phyloP scores from a whole-genome alignment of 73 alveolate genomes.

The Paramecium caudatum region DNA sequence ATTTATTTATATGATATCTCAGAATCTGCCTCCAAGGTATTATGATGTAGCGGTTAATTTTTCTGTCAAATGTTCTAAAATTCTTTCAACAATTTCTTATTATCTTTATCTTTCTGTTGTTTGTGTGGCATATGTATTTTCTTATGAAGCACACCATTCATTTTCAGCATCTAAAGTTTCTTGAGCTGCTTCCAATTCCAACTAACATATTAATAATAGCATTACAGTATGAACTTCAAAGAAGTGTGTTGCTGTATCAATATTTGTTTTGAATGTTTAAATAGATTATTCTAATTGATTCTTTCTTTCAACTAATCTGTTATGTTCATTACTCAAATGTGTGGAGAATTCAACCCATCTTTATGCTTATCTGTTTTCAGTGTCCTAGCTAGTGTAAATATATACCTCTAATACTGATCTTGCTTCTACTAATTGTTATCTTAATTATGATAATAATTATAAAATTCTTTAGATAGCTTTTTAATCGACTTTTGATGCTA shows the following conservation, averaged over 20 bases:
- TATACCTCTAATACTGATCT: conserved; percentile 39
- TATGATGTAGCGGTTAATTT: conserved; percentile 71
- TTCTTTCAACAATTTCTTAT: conserved; percentile 53
- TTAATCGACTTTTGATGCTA: conserved; percentile 63
- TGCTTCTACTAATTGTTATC: conserved; percentile 59
- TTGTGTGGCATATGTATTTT: not conserved
- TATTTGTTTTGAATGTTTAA: conserved; percentile 51
- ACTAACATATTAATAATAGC: not conserved
- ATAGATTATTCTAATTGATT: conserved; percentile 62
- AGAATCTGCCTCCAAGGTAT: conserved; percentile 71
- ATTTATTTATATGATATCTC: conserved; percentile 52
- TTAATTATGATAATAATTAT: conserved; percentile 23
- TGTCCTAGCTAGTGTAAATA: not conserved
- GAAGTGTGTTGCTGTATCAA: conserved; percentile 64
- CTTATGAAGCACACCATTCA: conserved; percentile 62
- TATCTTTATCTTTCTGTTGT: conserved; percentile 49
- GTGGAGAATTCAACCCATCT: conserved; percentile 68
- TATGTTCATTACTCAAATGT: conserved; percentile 68
- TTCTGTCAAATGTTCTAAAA: conserved; percentile 56
- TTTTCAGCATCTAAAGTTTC: conserved; percentile 61
- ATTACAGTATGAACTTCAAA: conserved; percentile 69
- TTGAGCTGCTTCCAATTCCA: conserved; percentile 58
- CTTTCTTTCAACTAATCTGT: conserved; percentile 70
- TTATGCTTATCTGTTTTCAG: conserved; percentile 70
- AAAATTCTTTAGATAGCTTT: conserved; percentile 59